Evolutionary conservation across 2,329 filamentous ascomycete species (phyloP).

Genomic region (Raffaelea deltoideospora): DNA sequence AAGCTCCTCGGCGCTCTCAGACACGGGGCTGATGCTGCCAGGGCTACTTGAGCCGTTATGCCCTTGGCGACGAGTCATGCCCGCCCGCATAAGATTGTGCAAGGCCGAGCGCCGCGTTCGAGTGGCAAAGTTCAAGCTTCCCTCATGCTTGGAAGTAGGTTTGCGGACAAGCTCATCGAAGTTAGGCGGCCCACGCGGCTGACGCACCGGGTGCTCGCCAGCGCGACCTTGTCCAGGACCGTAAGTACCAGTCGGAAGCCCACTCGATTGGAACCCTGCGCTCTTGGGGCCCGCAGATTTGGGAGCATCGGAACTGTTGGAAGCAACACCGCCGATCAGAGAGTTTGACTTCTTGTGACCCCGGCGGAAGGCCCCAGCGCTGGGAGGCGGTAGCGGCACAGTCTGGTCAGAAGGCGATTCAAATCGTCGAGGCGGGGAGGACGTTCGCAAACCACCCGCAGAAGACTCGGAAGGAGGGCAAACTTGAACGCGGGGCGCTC

Average conservation of each 20-base stretch:
- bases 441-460: constrained; percentile 41
- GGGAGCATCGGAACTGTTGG: constrained; percentile 26
- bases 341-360: constrained; percentile 86
- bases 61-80: constrained; percentile 69
- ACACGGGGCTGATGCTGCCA: constrained; percentile 78
- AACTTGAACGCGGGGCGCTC: constrained; percentile 61
- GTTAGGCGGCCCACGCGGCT: constrained; percentile 81
- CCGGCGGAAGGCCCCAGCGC: constrained; percentile 81
- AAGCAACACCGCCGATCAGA: constrained; percentile 24
- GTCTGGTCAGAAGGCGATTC: constrained; percentile 51
- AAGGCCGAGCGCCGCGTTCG: constrained; percentile 86
- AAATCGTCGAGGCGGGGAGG: constrained; percentile 49
- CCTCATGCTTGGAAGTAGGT: constrained; percentile 84
- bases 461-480: constrained; percentile 54
- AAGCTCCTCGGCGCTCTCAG: constrained; percentile 55
- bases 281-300: constrained; percentile 61
- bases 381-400: constrained; percentile 66
- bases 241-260: constrained; percentile 62
- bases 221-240: constrained; percentile 85
- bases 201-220: constrained; percentile 85
- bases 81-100: constrained; percentile 79
- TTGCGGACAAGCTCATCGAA: constrained; percentile 82
- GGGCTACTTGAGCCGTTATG: too few relatives aligned
- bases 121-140: constrained; percentile 92
- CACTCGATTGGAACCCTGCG: constrained; percentile 64